Evolutionary conservation across 768 basidiomycete species (phyloP), one percentile per base, ranked within the genome.

Genomic region (Crucibulum laeve): DNA sequence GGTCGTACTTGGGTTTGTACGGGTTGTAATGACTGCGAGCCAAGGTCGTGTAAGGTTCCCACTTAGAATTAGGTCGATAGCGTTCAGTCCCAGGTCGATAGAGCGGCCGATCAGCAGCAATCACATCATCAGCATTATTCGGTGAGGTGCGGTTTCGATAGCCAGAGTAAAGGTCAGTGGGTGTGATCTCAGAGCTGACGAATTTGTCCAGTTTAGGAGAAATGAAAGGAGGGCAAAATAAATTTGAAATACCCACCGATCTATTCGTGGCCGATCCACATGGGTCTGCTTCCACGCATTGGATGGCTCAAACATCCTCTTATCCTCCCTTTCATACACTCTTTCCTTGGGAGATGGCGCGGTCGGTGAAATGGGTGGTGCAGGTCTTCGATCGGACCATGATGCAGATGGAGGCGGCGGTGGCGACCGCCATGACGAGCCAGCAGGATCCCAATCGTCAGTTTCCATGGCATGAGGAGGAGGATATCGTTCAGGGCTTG

Each of bases 251-350:
- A 68, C 66, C 56, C 63, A 72, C 73, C 50, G 55, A 51, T 72
- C 76, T 36, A 59, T 65, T 25, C 40, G 23, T 23, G 67, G 55
- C 51, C 71, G 69, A 53, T 80, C 77, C 38, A 53, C 53, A 51
- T 79, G 78, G 6, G 64, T 61, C 50, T 82, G 76, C 56, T 81
- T 84, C 86, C 87, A 87, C 24, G 68, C 62, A 15, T 84, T 80
- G 25, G 82, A 84, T 24, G 86, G 84, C 56, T 88, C 87, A 54
- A 87, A 80, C 69, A 80, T 77, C 50, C 82, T 70, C 46, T 60
- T 53, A 19, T 58, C 61, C 35, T 70, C 66, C 34, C 64, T 62
- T 26, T 59, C 57, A 33, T 50, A 47, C 45, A 61, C 55, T 24
- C 59, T 59, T 41, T 60, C 35, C 7, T 18, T 10, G 7, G 35